Conservation (phyloP, 352 stramenopile genomes). For the Phytophthora macrochlamydospora region DNA sequence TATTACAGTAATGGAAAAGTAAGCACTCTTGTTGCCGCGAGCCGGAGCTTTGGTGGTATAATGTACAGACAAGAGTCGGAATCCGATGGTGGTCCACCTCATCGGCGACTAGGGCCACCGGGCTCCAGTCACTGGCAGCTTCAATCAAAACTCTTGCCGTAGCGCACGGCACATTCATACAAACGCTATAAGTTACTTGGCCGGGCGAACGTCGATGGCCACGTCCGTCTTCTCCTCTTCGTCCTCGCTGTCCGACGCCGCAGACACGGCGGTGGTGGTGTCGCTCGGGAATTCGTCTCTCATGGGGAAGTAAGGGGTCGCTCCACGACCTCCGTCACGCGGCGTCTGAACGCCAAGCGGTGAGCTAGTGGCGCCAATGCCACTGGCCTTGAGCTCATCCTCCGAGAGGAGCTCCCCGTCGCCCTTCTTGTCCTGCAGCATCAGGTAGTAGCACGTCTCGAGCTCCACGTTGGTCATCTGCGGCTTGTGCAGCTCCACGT, state of each 20-base stretch:
- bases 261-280: constrained; percentile 14
- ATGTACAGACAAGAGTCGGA: not conserved
- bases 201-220: constrained; percentile 17
- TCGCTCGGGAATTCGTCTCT: constrained; percentile 34
- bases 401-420: constrained; percentile 20
- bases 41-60: not conserved
- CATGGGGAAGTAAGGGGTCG: constrained; percentile 30
- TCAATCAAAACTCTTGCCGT: not conserved
- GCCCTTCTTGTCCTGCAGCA: constrained; percentile 35
- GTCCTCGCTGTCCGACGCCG: too few species aligned
- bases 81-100: too few species aligned
- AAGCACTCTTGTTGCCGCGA: too few species aligned
- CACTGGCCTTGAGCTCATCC: constrained; percentile 12
- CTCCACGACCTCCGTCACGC: constrained; percentile 7
- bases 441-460: constrained; percentile 38
- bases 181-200: constrained; percentile 19
- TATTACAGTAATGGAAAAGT: too few species aligned
- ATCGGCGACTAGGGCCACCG: not conserved
- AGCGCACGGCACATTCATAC: not conserved
- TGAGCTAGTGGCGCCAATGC: constrained; percentile 15
- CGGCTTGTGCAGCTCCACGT: constrained; percentile 44
- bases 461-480: constrained; percentile 43
- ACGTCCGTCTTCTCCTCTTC: constrained; percentile 28
- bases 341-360: constrained; percentile 9
- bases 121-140: not conserved